Evolutionary conservation across 2,329 filamentous ascomycete species (phyloP), one percentile per base, ranked within the genome.

Genomic region (Ophiostoma fasciatum): DNA sequence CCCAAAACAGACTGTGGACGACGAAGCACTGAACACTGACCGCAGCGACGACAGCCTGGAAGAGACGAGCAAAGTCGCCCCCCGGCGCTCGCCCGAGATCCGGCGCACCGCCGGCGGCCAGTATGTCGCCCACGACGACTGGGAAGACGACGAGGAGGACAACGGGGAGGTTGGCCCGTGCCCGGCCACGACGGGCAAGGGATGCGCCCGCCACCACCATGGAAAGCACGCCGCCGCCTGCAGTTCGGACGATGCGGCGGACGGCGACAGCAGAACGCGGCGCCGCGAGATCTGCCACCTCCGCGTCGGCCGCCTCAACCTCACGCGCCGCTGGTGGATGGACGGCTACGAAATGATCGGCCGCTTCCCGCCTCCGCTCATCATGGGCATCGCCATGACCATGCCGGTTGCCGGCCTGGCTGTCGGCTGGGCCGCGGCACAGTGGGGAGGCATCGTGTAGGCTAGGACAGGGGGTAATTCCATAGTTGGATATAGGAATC

Each of bases 281-380:
- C 31, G 37, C 12, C 42, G 36, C 3, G 40, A 41, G 22, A 27
- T 45, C 14, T 41, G 38, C 26, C 38, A 45, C 17, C 22, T 43
- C 15, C 39, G 39, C 26, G 36, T 43, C 15, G 39, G 35, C n/a
- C 35, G 35, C 6, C 37, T 43, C 35, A 41, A 43, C 25, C 31
- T 45, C 4, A 28, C 32, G n/a, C 41, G 43, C 4, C 38, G 39
- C 32, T 45, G 43, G 43, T 45, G 41, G 41, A 38, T 45, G 38
- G 33, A 38, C n/a, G 40, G 38, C 27, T 39, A 36, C 33, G 38
- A 41, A 32, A 17, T 36, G 28, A 25, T 43, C 12, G 31, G 26
- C 25, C 29, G 23, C 3, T 26, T 45, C 4, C 41, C 41, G 18
- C 41, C 43, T 15, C 41, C 35, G 4, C 19, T 45, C 12, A 21